Conservation (phyloP, 371 early-diverging fungal genomes). For the Syncephalastrum contaminatum region DNA sequence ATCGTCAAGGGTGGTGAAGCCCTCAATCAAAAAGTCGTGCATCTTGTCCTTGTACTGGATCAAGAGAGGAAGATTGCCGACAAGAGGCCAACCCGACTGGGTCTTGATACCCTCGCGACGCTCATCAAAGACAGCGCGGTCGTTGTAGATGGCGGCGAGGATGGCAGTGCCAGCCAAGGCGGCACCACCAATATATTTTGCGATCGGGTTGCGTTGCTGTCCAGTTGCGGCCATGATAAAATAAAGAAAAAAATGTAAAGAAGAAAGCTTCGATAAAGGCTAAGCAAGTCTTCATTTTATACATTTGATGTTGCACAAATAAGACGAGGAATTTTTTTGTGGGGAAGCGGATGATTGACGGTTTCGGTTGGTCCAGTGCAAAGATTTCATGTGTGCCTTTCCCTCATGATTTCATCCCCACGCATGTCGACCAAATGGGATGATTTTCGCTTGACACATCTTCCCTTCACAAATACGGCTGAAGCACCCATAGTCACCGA, state of each 20-base stretch:
- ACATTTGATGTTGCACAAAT: no score
- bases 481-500: no score
- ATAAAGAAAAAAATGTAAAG: conserved; percentile 2
- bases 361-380: no score
- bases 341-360: no score
- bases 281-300: no score
- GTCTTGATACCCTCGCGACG: conserved; percentile 17
- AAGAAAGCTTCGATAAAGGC: no score
- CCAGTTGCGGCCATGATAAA: conserved; percentile 1
- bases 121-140: conserved; percentile 29
- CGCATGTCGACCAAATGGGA: no score
- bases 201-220: conserved; percentile 8
- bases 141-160: conserved; percentile 24
- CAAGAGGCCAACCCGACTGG: conserved; percentile 22
- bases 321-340: no score
- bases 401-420: no score
- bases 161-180: conserved; percentile 23
- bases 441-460: no score
- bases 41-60: conserved; percentile 21
- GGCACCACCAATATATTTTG: conserved; percentile 20
- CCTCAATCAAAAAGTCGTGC: conserved; percentile 21
- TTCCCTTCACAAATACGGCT: no score
- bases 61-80: conserved; percentile 23
- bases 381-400: no score
- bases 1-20: conserved; percentile 17